Conservation (phyloP, 306 rosid species). For the Carpinus fangiana region DNA sequence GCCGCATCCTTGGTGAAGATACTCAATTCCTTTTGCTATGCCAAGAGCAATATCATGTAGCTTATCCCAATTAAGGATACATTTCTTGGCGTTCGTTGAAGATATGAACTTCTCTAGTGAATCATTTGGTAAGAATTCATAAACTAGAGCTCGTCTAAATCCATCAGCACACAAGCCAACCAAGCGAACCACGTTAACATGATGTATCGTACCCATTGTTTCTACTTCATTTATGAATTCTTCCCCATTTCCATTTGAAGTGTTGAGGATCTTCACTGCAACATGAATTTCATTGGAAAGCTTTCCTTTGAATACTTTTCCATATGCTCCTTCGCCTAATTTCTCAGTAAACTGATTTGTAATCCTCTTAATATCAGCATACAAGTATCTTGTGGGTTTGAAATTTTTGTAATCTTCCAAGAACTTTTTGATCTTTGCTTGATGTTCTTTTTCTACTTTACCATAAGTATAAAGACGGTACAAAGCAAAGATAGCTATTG, state of each 20-base stretch:
- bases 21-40: conserved; percentile 33
- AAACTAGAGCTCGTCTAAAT: conserved; percentile 24
- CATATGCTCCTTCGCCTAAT: conserved; percentile 32
- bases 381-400: conserved; percentile 32
- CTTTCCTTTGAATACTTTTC: conserved; percentile 31
- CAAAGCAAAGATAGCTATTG: background rate
- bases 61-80: conserved; percentile 32
- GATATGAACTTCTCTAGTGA: conserved; percentile 38
- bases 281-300: conserved; percentile 26
- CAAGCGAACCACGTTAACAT: conserved; percentile 35
- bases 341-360: conserved; percentile 2
- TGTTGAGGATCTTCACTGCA: conserved; percentile 31
- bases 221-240: conserved; percentile 48
- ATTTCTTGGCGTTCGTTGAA: conserved; percentile 17
- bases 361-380: conserved; percentile 33
- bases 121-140: conserved; percentile 29
- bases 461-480: conserved; percentile 1
- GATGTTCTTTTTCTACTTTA: conserved; percentile 15
- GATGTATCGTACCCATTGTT: conserved; percentile 37
- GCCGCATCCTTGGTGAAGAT: conserved; percentile 43
- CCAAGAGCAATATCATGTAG: conserved; percentile 19
- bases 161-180: conserved; percentile 41
- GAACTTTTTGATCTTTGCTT: conserved; percentile 22
- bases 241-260: conserved; percentile 28
- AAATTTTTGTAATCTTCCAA: conserved; percentile 33